Percentiles rank a stretch among this genome's conserved stretches.
Conservation (phyloP, 2,329 filamentous ascomycete genomes). For the Didymosphaeria variabile region DNA sequence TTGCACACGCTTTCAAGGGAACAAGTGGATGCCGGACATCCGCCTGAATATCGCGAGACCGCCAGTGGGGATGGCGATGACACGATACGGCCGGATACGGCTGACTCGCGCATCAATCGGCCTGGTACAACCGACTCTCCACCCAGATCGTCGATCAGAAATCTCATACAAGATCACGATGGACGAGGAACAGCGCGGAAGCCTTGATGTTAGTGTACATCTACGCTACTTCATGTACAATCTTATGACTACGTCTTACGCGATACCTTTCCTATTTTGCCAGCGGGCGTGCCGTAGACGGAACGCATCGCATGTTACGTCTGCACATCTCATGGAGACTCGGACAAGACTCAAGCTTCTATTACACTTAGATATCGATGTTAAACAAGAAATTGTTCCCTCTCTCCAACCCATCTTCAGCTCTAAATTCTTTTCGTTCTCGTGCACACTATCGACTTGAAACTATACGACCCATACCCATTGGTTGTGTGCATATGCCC, state of each 20-base stretch:
- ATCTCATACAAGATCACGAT: constrained; percentile 10
- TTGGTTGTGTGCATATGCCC: too few relatives aligned
- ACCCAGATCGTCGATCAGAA: constrained; percentile 16
- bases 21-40: constrained; percentile 39
- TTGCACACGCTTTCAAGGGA: constrained; percentile 51
- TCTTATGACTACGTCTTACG: neutral
- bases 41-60: constrained; percentile 52
- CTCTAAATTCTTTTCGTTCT: too few relatives aligned
- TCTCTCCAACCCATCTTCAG: neutral
- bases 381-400: too few relatives aligned
- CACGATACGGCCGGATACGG: constrained; percentile 13
- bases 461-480: too few relatives aligned
- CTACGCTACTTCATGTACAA: neutral
- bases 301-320: neutral
- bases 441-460: too few relatives aligned
- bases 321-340: neutral
- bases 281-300: neutral
- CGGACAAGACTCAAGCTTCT: too few relatives aligned
- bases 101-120: constrained; percentile 9
- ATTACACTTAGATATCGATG: too few relatives aligned
- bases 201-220: neutral
- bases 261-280: neutral
- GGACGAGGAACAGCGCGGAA: neutral
- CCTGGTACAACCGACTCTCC: constrained; percentile 12
- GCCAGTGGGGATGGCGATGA: neutral